Evolutionary conservation across 2,329 filamentous ascomycete species (phyloP), one percentile per base, ranked within the genome.

Genomic region (Pseudogymnoascus sp.): DNA sequence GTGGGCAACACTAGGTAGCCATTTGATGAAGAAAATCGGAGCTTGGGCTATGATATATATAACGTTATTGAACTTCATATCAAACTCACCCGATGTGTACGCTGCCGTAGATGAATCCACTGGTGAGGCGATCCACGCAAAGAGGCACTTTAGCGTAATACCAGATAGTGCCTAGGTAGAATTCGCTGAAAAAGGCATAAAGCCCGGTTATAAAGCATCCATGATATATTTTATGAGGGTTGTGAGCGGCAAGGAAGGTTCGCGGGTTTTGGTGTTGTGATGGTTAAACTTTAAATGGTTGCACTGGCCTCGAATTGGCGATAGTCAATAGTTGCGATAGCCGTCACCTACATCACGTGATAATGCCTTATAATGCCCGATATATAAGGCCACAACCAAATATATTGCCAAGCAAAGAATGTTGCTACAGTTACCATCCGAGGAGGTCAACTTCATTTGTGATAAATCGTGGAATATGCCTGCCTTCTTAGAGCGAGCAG

Each of bases 281-380:
- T 55, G 28, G 33, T 19, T 33, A 45, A 33, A 55, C 45, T 55
- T 55, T 19, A 52, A 30, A 55, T 55, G 45, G 28, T 33, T 33
- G 45, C n/a, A 16, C 45, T 55, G n/a, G 25, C 28, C 45, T 55
- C 45, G 45, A 55, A 55, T 55, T 55, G 45, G 45, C 25, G 45
- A 55, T 55, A 33, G 25, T 19, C 45, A 6, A 16, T 30, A 16
- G 45, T 16, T 30, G 14, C 23, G 23, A 49, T 49, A 49, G n/a
- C n/a, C 23, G n/a, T 55, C n/a, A 19, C 45, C 2, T 12, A 19
- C 19, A 30, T 55, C 45, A 55, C 45, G 45, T 55, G 45, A 1
- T 55, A 3, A 2, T 33, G 5, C 25, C 45, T 14, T 2, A 19
- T 19, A 55, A n/a, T n/a, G n/a, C n/a, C n/a, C n/a, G n/a, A n/a